Evolutionary conservation across 331 rosid genomes (phyloP).

Genomic region (Erythrophleum ivorense): DNA sequence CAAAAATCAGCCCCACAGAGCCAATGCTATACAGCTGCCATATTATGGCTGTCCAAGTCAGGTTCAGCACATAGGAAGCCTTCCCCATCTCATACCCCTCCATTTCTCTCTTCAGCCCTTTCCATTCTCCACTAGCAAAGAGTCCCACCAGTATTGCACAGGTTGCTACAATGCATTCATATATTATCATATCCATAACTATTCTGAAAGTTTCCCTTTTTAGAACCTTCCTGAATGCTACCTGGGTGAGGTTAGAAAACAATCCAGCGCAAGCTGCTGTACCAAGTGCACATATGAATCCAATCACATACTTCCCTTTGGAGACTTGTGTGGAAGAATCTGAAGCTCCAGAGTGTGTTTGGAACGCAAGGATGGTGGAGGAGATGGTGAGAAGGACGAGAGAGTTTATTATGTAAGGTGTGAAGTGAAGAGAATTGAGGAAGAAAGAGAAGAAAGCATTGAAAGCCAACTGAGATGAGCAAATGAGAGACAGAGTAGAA

Average conservation of each 20-base stretch:
- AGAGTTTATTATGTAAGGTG: conserved; percentile 70
- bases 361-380: conserved; percentile 65
- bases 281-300: conserved; percentile 63
- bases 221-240: conserved; percentile 50
- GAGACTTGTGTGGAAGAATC: conserved; percentile 36
- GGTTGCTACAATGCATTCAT: conserved; percentile 42
- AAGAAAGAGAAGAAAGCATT: conserved; percentile 76
- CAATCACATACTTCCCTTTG: conserved; percentile 52
- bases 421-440: conserved; percentile 72
- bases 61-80: conserved; percentile 54
- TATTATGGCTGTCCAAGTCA: conserved; percentile 57
- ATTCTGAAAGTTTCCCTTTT: conserved; percentile 51
- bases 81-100: conserved; percentile 56
- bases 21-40: conserved; percentile 64
- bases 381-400: conserved; percentile 72
- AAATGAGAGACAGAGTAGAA: conserved; percentile 69
- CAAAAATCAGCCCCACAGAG: conserved; percentile 63
- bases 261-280: conserved; percentile 63
- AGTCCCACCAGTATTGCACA: conserved; percentile 50
- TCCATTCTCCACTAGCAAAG: conserved; percentile 80
- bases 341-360: conserved; percentile 42
- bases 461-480: conserved; percentile 74
- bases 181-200: conserved; percentile 57
- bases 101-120: conserved; percentile 58
- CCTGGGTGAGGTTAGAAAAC: conserved; percentile 54